A percentile compares a stretch with the other conserved stretches of the same genome.
These are phyloP conservation scores for Polytrichum formosum DNA, from an alignment of 225 moss, liverwort and hornwort genomes.

Conservation along the genomic window DNA sequence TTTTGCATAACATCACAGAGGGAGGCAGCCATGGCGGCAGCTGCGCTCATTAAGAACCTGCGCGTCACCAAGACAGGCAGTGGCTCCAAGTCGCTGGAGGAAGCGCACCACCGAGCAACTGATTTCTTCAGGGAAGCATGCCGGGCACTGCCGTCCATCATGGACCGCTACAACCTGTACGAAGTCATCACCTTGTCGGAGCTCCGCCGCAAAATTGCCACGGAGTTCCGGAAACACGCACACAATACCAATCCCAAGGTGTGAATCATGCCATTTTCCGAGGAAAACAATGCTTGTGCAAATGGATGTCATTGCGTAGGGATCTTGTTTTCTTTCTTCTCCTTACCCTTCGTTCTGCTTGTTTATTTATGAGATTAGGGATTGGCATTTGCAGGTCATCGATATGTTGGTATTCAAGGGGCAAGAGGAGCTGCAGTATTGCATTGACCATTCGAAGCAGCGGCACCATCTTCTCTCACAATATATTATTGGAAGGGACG, in stretches of 20 bases:
- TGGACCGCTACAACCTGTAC: conserved; percentile 78
- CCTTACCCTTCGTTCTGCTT: neutral
- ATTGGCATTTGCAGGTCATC: conserved; percentile 52
- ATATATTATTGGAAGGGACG: conserved; percentile 71
- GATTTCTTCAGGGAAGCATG: conserved; percentile 79
- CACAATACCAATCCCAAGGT: conserved; percentile 86
- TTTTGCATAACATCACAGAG: neutral
- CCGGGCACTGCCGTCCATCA: conserved; percentile 75
- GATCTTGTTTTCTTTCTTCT: neutral
- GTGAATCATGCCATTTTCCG: neutral
- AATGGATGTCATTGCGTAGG: neutral
- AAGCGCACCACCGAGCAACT: conserved; percentile 63
- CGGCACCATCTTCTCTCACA: conserved; percentile 87
- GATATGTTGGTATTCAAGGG: conserved; percentile 98
- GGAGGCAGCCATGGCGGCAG: conserved; percentile 24
- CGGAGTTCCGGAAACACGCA: conserved; percentile 72
- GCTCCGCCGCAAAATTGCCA: conserved; percentile 49
- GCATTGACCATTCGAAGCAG: conserved; percentile 90
- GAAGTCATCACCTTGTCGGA: conserved; percentile 67
- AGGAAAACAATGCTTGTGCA: neutral
- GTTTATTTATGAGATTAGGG: neutral
- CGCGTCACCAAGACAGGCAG: conserved; percentile 41
- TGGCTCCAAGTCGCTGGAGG: conserved; percentile 63
- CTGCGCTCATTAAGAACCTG: conserved; percentile 53
- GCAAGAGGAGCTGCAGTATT: conserved; percentile 83